These are phyloP conservation scores for Fusarium euwallaceae DNA, from an alignment of 2,329 filamentous ascomycete genomes.

Conservation along the genomic window DNA sequence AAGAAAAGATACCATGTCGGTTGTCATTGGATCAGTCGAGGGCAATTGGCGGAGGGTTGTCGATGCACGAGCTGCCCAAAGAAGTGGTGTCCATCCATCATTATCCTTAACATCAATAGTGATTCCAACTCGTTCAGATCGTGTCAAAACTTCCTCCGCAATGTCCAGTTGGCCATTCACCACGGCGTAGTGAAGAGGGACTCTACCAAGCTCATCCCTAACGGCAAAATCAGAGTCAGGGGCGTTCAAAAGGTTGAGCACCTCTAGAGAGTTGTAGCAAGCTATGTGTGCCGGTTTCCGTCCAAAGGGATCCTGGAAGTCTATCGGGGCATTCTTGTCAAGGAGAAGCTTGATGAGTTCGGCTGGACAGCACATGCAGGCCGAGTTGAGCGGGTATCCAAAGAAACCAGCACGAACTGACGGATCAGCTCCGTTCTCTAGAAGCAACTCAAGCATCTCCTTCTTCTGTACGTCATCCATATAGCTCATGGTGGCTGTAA, in stretches of 20 bases:
- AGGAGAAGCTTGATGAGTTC: not conserved
- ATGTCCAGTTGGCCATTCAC: not conserved
- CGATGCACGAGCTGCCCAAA: slow-evolving; percentile 13
- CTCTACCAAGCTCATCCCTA: slow-evolving; percentile 1
- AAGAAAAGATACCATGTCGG: not conserved
- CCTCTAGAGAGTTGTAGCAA: slow-evolving; percentile 16
- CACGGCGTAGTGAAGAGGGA: slow-evolving; percentile 18
- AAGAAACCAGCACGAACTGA: not conserved
- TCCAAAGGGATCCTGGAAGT: not conserved
- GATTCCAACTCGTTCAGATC: not conserved
- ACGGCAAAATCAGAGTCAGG: slow-evolving; percentile 10
- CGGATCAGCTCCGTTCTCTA: not conserved
- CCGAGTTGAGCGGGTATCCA: slow-evolving; percentile 8
- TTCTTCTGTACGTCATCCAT: not conserved
- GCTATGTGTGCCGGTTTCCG: slow-evolving; percentile 12
- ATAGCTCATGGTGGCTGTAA: not conserved
- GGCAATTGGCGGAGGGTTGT: not conserved
- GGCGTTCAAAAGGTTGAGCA: not conserved
- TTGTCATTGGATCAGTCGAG: not conserved
- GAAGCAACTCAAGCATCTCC: not conserved
- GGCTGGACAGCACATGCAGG: not conserved
- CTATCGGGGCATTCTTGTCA: not conserved
- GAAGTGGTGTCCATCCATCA: slow-evolving; percentile 22
- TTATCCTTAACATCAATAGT: slow-evolving; percentile 6
- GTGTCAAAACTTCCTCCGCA: not conserved